These are phyloP conservation scores for Porogramme epimiltina DNA, from an alignment of 1,284 basidiomycete species.

Conservation along the genomic window DNA sequence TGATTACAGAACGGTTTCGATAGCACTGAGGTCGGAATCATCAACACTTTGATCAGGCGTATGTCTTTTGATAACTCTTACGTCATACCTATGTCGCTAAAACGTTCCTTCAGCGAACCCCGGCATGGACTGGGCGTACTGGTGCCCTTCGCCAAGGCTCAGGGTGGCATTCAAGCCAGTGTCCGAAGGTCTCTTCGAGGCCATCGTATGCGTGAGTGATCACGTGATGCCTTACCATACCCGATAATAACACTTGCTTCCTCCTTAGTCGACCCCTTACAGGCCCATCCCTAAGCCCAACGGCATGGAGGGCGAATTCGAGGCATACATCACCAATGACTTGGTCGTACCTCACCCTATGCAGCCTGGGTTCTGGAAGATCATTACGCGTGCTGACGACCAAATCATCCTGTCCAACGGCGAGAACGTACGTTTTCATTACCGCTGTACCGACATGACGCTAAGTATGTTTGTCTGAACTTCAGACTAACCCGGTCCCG, in stretches of 20 bases:
- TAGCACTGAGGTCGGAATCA: constrained; percentile 23
- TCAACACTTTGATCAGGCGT: constrained; percentile 20
- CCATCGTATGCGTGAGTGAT: constrained; percentile 19
- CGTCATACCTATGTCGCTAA: not conserved
- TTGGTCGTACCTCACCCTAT: constrained; percentile 46
- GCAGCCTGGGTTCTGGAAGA: constrained; percentile 41
- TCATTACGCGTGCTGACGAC: constrained; percentile 48
- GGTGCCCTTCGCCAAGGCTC: constrained; percentile 3
- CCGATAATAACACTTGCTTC: not conserved
- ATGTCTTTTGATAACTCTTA: not conserved
- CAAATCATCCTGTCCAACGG: constrained; percentile 35
- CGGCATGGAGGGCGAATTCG: constrained; percentile 25
- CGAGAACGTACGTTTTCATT: constrained; percentile 23
- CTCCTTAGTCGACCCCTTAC: constrained; percentile 3
- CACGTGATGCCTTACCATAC: not conserved
- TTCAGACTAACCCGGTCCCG: constrained; percentile 15
- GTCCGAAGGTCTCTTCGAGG: constrained; percentile 22
- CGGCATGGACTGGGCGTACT: constrained; percentile 28
- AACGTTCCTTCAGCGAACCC: constrained; percentile 8
- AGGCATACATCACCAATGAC: constrained; percentile 40
- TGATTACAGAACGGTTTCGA: no score
- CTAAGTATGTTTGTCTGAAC: not conserved
- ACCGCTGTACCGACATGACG: not conserved
- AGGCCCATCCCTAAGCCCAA: constrained; percentile 28
- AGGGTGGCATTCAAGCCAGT: constrained; percentile 14